A percentile compares a stretch with the other conserved stretches of the same genome.
phyloP scores from a whole-genome alignment of 139 green algal genomes.

The Medakamo hakoo region DNA sequence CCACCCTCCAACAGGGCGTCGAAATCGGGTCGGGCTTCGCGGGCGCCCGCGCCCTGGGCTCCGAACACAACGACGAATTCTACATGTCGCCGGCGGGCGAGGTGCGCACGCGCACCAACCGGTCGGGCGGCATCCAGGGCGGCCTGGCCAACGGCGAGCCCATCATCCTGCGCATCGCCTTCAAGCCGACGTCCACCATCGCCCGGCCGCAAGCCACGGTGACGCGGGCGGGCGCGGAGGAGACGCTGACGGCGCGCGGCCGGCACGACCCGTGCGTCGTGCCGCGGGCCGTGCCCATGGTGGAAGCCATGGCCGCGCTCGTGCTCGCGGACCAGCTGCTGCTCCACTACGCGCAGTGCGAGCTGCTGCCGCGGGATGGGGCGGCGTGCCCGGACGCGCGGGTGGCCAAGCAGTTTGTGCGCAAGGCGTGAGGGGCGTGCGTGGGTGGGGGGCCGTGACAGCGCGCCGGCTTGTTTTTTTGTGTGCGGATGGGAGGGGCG shows the following conservation, averaged over 20 bases:
- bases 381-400: slow-evolving; percentile 21
- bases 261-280: slow-evolving; percentile 96
- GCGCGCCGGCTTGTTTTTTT: background rate
- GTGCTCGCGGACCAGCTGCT: slow-evolving; percentile 93
- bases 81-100: slow-evolving; percentile 57
- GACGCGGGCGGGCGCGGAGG: slow-evolving; percentile 48
- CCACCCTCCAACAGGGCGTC: slow-evolving; percentile 74
- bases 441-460: background rate
- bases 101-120: slow-evolving; percentile 84
- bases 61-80: slow-evolving; percentile 94
- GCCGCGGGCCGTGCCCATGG: slow-evolving; percentile 91
- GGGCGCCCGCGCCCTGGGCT: slow-evolving; percentile 65
- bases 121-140: slow-evolving; percentile 50
- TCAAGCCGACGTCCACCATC: slow-evolving; percentile 99
- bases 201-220: slow-evolving; percentile 72
- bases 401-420: slow-evolving; percentile 21
- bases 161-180: slow-evolving; percentile 88
- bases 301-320: slow-evolving; percentile 95
- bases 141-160: slow-evolving; percentile 93
- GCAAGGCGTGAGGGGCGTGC: background rate
- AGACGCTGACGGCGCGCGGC: slow-evolving; percentile 72
- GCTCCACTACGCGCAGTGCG: slow-evolving; percentile 79
- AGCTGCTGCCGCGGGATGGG: slow-evolving; percentile 61
- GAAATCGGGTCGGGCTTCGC: slow-evolving; percentile 93
- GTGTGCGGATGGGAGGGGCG: no score